Evolutionary conservation across 495 filamentous ascomycete genomes (phyloP).

Genomic region (Physcia stellaris): DNA sequence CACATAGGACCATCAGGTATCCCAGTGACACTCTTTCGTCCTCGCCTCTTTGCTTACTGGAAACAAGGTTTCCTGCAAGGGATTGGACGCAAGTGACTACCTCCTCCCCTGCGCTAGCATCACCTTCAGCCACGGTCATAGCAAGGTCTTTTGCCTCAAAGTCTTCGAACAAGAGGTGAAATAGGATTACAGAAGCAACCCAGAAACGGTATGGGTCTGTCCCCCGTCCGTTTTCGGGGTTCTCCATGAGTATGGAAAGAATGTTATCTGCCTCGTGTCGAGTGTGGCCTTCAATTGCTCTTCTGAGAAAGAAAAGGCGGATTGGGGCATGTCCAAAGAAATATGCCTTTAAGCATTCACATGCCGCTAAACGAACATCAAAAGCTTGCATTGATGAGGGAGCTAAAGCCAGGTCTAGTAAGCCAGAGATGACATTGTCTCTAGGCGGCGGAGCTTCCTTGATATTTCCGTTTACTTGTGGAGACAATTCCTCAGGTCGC

Average conservation of each 20-base stretch:
- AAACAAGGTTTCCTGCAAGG: constrained; percentile 68
- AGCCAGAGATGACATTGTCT: constrained; percentile 83
- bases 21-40: constrained; percentile 75
- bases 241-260: constrained; percentile 59
- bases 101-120: constrained; percentile 83
- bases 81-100: constrained; percentile 89
- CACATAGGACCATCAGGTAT: constrained; percentile 84
- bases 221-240: constrained; percentile 39
- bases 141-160: constrained; percentile 64
- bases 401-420: constrained; percentile 76
- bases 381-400: constrained; percentile 51
- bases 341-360: constrained; percentile 85
- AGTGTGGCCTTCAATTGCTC: constrained; percentile 78
- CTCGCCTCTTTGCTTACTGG: constrained; percentile 54
- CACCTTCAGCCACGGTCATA: constrained; percentile 74
- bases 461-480: constrained; percentile 29
- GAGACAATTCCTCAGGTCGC: constrained; percentile 26
- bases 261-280: constrained; percentile 84
- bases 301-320: constrained; percentile 66
- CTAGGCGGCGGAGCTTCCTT: constrained; percentile 34
- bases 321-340: constrained; percentile 68
- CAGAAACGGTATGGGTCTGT: constrained; percentile 82
- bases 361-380: constrained; percentile 71
- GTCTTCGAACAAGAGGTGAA: constrained; percentile 80
- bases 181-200: constrained; percentile 82